Evolutionary conservation across 306 rosid genomes (phyloP), one percentile per base, ranked within the genome.

Genomic region (Senna siamea): DNA sequence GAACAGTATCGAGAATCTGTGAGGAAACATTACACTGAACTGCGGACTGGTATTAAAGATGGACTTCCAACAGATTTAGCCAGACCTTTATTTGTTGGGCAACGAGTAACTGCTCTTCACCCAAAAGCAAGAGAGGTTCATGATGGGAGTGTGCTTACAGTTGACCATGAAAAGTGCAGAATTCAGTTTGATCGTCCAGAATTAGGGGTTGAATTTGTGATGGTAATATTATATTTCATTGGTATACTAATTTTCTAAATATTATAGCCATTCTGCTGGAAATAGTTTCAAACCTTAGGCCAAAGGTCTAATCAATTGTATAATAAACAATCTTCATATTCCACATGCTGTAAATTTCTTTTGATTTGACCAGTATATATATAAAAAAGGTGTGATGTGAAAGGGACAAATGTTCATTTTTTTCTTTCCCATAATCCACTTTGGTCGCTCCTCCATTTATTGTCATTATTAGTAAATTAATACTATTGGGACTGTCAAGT

Each of bases 61-160:
- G 98, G 97, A 74, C 98, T 93, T 78, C 96, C 98, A 43, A 87
- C 97, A 68, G 98, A 93, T 83, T 85, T 93, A 76, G 97, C 98
- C 5, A 86, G 68, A 81, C 98, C 98, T 38, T 81, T 93, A 81
- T 81, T 78, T 43, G 98, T 93, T 80, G 98, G 98, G 77, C 96
- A 93, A 69, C 89, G 89, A 63, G 91, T 90, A n/a, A 84, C 86
- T 80, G 96, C 97, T 66, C 69, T 90, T 77, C 97, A 90, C 80
- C 98, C 96, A 40, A 83, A 85, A 85, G 86, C 93, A 59, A 85
- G 95, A 86, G 93, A 93, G 89, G 76, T 90, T 83, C 89, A 87
- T 51, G 90, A 90, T 83, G 98, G 98, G 57, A 87, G 89, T 60
- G 96, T 93, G 86, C 93, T 93, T 60, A 87, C 93, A 0, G 96